Evolutionary conservation across 257 asterid species (phyloP), one percentile per base, ranked within the genome.

Genomic region (Salvia miltiorrhiza): DNA sequence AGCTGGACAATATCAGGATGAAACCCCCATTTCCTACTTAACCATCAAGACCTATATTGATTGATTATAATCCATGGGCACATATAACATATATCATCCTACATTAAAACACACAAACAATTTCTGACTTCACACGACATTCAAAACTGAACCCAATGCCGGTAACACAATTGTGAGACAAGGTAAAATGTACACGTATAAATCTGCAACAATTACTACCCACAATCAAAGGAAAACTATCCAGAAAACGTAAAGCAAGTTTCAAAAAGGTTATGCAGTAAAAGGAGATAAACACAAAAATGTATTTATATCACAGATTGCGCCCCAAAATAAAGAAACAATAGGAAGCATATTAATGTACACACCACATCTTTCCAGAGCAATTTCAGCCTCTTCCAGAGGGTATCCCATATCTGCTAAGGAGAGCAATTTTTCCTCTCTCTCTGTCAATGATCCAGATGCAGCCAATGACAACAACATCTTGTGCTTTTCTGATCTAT

Each of bases 301-400:
- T 28, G 14, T 7, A 37, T 37, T 37, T 37, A 9, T 10, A 37
- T 9, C 43, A 37, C 43, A 37, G 40, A 35, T 35, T 8, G 40
- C 9, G 10, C 40, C 40, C 40, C 40, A 35, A 35, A 35, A 35
- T 35, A 35, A 8, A 35, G 40, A 16, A 66, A 61, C 35, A 24
- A 50, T 28, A 5, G 16, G 17, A 13, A 64, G 53, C 47, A 48
- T 37, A 49, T 62, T 21, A 54, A 69, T 69, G 70, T 32, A 76
- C 84, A 0, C 21, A 87, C 95, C 87, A 71, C 89, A 84, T 85
- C 84, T 85, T 17, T 85, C 85, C 80, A 87, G 73, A 39, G 95
- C 93, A 37, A 75, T 81, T 4, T 73, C 55, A 26, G 81, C 87
- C 73, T 86, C 92, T 30, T 87, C 90, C 43, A 61, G 21, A 24